Base-by-base conservation (phyloP, 73 alveolate genomes). In the Blepharisma stoltei region DNA sequence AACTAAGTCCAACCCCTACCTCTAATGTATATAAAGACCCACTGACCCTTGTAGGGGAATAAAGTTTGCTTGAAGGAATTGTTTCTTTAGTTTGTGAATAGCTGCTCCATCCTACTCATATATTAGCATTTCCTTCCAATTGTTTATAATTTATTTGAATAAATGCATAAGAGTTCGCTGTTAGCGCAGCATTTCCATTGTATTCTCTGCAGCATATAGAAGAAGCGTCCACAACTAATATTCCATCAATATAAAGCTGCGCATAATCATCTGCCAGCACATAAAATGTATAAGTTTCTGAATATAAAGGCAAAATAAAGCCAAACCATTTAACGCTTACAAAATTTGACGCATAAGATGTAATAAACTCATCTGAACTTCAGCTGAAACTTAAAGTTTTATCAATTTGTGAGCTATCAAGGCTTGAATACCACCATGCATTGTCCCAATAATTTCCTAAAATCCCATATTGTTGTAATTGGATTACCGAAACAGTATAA, bases 401-500 rank as follows among this genome's bases (percentile, higher is more conserved):
- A 60, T 14, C 37, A 20, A 25, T 25, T 2, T 60, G 11, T 60
- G 37, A 14, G 14, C 18, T 18, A 38, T 60, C 73, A 20, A 60
- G 0, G 18, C 46, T n/a, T n/a, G 37, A 14, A 60, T 14, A 9
- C 14, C 14, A 18, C 47, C 73, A 60, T 8, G 23, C 23, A 25
- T 60, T 60, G 23, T 60, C 73, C 73, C 73, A 60, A 25, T 14
- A n/a, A 25, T 60, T 38, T 14, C n/a, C 38, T 18, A 60, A 25
- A 9, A 60, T 9, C 23, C 73, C 73, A 60, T 60, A 18, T n/a
- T n/a, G 38, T 47, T 60, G 73, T 2, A 60, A 38, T 60, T 60
- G 73, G 14, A 60, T 60, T 18, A 60, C 46, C 5, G 73, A 60
- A 60, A 60, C 38, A 20, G 73, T 14, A 60, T 60, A 60, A 60